Evolutionary conservation across 352 stramenopile genomes (phyloP), one percentile per base, ranked within the genome.

Genomic region (Phytopythium kandeliae): DNA sequence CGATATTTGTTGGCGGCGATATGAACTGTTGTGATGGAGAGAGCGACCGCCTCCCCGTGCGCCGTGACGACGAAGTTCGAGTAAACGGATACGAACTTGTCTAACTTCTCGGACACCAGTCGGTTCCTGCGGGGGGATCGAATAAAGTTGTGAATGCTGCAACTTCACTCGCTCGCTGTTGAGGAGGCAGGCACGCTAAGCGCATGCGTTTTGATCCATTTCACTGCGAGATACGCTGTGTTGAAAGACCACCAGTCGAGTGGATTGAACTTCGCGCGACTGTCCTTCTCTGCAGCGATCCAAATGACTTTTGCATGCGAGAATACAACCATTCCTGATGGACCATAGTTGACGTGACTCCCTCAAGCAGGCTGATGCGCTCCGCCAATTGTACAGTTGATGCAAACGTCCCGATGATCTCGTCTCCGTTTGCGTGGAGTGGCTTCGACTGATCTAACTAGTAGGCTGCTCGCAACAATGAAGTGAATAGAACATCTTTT

Each of bases 21-120:
- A n/a, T n/a, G n/a, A n/a, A n/a, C n/a, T n/a, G n/a, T n/a, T n/a
- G n/a, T n/a, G n/a, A n/a, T n/a, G n/a, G n/a, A n/a, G n/a, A n/a
- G n/a, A n/a, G n/a, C n/a, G n/a, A n/a, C n/a, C n/a, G n/a, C n/a
- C n/a, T n/a, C n/a, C n/a, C n/a, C n/a, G n/a, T n/a, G n/a, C n/a
- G n/a, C n/a, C n/a, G n/a, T 33, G 28, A 11, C 31, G 31, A 3
- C 31, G 10, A 35, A 3, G 31, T 35, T 35, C 4, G 31, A 35
- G 19, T 67, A 63, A 2, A 67, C 17, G 31, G 56, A 67, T 7
- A 21, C 45, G 1, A 67, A 37, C 36, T 60, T 60, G 15, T 63
- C 38, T 1, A 63, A 30, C 5, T 54, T 30, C 16, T 51, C 21
- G 7, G 50, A 22, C 10, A 34, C 42, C 3, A 63, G 33, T 24